phyloP scores from a whole-genome alignment of 1,284 basidiomycete species.

The Austroboletus novae-zelandiae region DNA sequence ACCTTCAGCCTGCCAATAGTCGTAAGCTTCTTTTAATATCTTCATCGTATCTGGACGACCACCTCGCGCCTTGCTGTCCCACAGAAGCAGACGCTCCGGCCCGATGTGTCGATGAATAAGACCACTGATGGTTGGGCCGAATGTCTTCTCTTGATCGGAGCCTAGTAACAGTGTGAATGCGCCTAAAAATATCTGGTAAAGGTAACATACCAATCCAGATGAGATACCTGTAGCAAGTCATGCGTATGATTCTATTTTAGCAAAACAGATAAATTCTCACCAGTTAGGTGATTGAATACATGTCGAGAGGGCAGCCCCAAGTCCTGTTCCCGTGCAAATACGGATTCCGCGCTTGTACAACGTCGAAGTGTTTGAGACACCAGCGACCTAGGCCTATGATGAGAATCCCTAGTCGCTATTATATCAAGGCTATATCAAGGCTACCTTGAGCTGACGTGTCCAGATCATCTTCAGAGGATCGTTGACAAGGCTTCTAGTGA shows the following conservation, averaged over 20 bases:
- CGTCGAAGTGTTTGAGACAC: slow-evolving; percentile 74
- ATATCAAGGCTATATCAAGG: slow-evolving; percentile 2
- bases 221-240: slow-evolving; percentile 50
- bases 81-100: slow-evolving; percentile 66
- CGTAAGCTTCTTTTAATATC: slow-evolving; percentile 63
- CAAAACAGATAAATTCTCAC: slow-evolving; percentile 37
- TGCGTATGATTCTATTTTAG: slow-evolving; percentile 7
- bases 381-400: slow-evolving; percentile 54
- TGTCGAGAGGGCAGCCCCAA: slow-evolving; percentile 73
- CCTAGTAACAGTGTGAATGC: slow-evolving; percentile 37
- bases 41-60: slow-evolving; percentile 78
- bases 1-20: slow-evolving; percentile 71
- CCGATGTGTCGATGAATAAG: slow-evolving; percentile 65
- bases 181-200: background rate
- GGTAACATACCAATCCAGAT: slow-evolving; percentile 68
- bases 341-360: slow-evolving; percentile 74
- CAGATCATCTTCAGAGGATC: slow-evolving; percentile 66
- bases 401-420: slow-evolving; percentile 2
- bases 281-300: slow-evolving; percentile 70
- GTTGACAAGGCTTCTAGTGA: slow-evolving; percentile 66
- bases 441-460: slow-evolving; percentile 72
- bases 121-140: slow-evolving; percentile 69
- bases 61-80: slow-evolving; percentile 69
- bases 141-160: slow-evolving; percentile 75
- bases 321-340: slow-evolving; percentile 75